These are phyloP conservation scores for Neurospora sp. DNA, from an alignment of 495 filamentous ascomycete species.

Conservation along the genomic window DNA sequence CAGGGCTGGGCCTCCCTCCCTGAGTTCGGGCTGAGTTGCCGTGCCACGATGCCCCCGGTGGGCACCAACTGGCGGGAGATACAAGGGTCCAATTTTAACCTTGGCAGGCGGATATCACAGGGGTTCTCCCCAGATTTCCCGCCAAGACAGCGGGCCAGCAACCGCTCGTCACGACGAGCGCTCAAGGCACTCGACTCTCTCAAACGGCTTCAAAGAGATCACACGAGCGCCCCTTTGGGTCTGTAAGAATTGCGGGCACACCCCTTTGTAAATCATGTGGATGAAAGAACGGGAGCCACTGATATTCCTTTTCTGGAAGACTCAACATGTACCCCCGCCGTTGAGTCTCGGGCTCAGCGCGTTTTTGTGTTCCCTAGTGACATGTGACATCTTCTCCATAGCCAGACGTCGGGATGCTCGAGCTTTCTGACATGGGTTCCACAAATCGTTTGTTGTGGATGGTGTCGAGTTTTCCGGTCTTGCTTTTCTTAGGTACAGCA, in stretches of 20 bases:
- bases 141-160: background rate
- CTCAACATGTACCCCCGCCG: background rate
- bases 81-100: background rate
- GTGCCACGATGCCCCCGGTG: background rate
- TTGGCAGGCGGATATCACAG: background rate
- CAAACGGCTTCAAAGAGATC: background rate
- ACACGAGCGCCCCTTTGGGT: background rate
- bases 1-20: background rate
- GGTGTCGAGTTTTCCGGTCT: background rate
- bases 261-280: background rate
- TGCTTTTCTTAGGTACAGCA: background rate
- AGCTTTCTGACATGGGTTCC: background rate
- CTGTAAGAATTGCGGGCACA: background rate
- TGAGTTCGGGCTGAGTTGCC: background rate
- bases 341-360: background rate
- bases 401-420: background rate
- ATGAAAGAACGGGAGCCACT: background rate
- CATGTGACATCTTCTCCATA: background rate
- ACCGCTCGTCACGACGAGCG: background rate
- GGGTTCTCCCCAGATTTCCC: background rate
- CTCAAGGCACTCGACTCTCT: background rate
- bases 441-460: background rate
- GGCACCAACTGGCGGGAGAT: background rate
- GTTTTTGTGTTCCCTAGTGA: background rate
- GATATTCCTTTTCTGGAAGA: background rate